Evolutionary conservation across 495 filamentous ascomycete species (phyloP).

Genomic region (Annulohypoxylon maeteangense): DNA sequence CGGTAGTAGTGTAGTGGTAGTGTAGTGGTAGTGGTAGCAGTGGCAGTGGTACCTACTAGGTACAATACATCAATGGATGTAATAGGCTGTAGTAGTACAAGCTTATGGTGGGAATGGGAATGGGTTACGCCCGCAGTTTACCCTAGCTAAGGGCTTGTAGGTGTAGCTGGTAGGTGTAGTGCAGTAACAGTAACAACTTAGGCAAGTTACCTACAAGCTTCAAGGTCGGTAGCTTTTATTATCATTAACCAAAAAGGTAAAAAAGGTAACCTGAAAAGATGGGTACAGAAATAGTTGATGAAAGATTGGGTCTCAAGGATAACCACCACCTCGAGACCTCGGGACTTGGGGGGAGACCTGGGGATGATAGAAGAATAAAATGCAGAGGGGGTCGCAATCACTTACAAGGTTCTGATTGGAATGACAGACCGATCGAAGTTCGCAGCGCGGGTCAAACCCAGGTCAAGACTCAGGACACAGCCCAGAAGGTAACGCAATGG

Average conservation of each 20-base stretch:
- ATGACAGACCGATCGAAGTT: constrained; percentile 37
- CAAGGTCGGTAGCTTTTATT: constrained; percentile 1
- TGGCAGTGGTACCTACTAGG: not conserved
- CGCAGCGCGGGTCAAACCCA: constrained; percentile 33
- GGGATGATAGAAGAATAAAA: not conserved
- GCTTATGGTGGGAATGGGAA: not conserved
- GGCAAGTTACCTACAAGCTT: too few relatives aligned
- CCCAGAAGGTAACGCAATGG: constrained; percentile 4
- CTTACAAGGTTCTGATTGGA: constrained; percentile 38
- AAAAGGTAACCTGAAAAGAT: constrained; percentile 11
- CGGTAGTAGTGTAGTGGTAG: not conserved
- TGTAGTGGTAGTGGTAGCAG: not conserved
- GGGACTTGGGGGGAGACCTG: constrained; percentile 15
- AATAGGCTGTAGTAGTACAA: not conserved
- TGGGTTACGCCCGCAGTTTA: not conserved
- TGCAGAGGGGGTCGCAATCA: constrained; percentile 25
- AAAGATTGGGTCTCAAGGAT: constrained; percentile 11
- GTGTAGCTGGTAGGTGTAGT: too few relatives aligned
- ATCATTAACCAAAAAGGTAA: constrained; percentile 29
- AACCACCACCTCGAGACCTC: not conserved
- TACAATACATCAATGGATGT: too few relatives aligned
- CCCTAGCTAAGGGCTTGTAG: not conserved
- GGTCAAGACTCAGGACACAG: not conserved
- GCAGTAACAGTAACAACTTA: too few relatives aligned
- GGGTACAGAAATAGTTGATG: not conserved